Evolutionary conservation across 2,329 filamentous ascomycete genomes (phyloP).

Genomic region (Stemphylium beticola): DNA sequence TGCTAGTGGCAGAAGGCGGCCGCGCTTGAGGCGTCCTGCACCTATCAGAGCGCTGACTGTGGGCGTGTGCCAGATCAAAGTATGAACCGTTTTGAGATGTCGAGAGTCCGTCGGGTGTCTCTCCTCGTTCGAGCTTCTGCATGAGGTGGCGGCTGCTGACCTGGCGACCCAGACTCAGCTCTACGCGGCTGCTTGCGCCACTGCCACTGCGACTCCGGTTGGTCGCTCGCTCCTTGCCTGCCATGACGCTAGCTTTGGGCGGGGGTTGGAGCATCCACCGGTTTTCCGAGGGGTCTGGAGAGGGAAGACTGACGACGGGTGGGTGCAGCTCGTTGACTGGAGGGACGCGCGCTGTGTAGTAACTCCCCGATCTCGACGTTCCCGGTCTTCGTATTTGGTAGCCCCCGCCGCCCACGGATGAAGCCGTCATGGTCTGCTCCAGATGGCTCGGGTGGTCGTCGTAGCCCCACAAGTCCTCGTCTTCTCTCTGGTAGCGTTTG

Average conservation of each 20-base stretch:
- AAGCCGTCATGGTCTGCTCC: slow-evolving; percentile 33
- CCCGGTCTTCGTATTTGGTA: slow-evolving; percentile 31
- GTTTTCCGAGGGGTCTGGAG: slow-evolving; percentile 71
- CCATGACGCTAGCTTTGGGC: slow-evolving; percentile 89
- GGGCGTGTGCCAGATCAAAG: slow-evolving; percentile 29
- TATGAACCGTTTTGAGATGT: slow-evolving; percentile 48
- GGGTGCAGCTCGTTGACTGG: slow-evolving; percentile 87
- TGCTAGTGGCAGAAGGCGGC: slow-evolving; percentile 40
- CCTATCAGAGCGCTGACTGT: slow-evolving; percentile 37
- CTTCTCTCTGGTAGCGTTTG: slow-evolving; percentile 82
- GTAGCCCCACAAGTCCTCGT: slow-evolving; percentile 83
- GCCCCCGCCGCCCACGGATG: slow-evolving; percentile 39
- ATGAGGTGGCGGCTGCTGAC: slow-evolving; percentile 48
- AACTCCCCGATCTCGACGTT: slow-evolving; percentile 43
- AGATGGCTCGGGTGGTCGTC: slow-evolving; percentile 54
- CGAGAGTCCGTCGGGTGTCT: slow-evolving; percentile 44
- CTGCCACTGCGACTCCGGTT: slow-evolving; percentile 65
- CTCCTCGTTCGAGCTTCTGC: slow-evolving; percentile 44
- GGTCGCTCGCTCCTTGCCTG: slow-evolving; percentile 74
- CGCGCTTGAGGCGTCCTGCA: slow-evolving; percentile 36
- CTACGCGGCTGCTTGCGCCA: slow-evolving; percentile 49
- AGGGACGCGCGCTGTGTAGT: slow-evolving; percentile 59
- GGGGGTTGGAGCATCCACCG: slow-evolving; percentile 94
- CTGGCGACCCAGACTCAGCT: slow-evolving; percentile 47
- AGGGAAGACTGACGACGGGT: slow-evolving; percentile 79